Evolutionary conservation across 331 rosid species (phyloP), one percentile per base, ranked within the genome.

Genomic region (Quercus tomentella): DNA sequence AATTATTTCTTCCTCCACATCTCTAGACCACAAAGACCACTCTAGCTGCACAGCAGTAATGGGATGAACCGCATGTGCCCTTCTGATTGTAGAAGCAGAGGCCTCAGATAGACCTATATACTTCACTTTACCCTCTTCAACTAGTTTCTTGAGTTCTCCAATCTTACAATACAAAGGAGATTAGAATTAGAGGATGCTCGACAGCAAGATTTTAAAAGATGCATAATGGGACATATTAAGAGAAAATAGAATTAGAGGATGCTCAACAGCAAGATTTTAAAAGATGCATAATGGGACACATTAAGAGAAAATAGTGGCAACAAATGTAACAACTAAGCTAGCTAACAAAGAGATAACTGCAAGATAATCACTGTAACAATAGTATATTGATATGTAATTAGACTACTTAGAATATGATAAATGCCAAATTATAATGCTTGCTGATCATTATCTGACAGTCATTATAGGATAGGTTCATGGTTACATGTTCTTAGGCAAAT

Each of bases 51-150:
- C 88, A 6, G 89, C 88, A 49, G 91, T 88, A 70, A 90, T 86
- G 1, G 92, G 94, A 82, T 88, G 94, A 83, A 88, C 86, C 0
- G 88, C 92, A 73, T 90, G 94, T 35, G 94, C 91, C 85, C 94
- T 88, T 88, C 89, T 85, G 66, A 90, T 90, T 49, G 94, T 90
- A 43, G 92, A 82, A 76, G 89, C 77, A 6, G 92, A 91, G 5
- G 97, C 97, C 89, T 92, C 96, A 6, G 91, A 91, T 56, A 92
- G 60, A 54, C 96, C 97, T 8, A 89, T 85, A 72, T 90, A 89
- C 70, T 89, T 91, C 31, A 90, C 33, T 83, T 92, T 90, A 0
- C 93, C 96, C 73, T 90, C 97, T 71, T 89, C 92, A 41, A 91
- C 85, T 22, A 88, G 86, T 65, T 88, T 92, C 25, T 88, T 92